Conservation (phyloP, 306 rosid species). For the Quercus parvula region DNA sequence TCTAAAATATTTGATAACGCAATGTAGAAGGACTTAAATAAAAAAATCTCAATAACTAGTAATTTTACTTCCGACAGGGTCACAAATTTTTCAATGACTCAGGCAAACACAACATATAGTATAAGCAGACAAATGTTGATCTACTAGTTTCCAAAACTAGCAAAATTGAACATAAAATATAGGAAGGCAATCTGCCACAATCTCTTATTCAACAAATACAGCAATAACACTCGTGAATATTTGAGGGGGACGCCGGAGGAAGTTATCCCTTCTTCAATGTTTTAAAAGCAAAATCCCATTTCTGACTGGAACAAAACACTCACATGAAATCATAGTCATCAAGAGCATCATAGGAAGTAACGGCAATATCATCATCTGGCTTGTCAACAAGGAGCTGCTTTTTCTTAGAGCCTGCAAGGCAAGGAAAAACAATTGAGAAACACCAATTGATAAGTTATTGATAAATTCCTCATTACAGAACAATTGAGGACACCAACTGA, state of each 20-base stretch:
- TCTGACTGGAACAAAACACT: conserved; percentile 31
- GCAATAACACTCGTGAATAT: conserved; percentile 32
- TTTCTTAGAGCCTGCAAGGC: conserved; percentile 68
- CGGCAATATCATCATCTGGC: conserved; percentile 71
- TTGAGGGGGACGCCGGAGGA: conserved; percentile 35
- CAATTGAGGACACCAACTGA: neutral
- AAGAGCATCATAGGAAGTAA: conserved; percentile 47
- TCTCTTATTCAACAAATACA: conserved; percentile 35
- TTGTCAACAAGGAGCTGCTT: conserved; percentile 84
- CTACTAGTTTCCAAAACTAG: conserved; percentile 15
- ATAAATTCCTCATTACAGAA: neutral
- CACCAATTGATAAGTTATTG: neutral
- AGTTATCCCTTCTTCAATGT: conserved; percentile 38
- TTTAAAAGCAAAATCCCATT: conserved; percentile 26
- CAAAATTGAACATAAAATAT: conserved; percentile 37
- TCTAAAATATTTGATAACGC: neutral
- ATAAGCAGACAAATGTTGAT: neutral
- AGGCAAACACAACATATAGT: conserved; percentile 10
- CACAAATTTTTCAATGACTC: neutral
- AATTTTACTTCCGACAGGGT: neutral
- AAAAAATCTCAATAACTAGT: neutral
- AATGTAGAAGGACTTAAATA: neutral
- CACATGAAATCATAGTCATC: conserved; percentile 95
- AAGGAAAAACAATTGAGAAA: neutral
- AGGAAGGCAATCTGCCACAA: conserved; percentile 25